Percentiles rank a stretch among this genome's conserved stretches.
These are phyloP conservation scores for Craterostigma plantagineum DNA, from an alignment of 257 asterid genomes.

Conservation along the genomic window DNA sequence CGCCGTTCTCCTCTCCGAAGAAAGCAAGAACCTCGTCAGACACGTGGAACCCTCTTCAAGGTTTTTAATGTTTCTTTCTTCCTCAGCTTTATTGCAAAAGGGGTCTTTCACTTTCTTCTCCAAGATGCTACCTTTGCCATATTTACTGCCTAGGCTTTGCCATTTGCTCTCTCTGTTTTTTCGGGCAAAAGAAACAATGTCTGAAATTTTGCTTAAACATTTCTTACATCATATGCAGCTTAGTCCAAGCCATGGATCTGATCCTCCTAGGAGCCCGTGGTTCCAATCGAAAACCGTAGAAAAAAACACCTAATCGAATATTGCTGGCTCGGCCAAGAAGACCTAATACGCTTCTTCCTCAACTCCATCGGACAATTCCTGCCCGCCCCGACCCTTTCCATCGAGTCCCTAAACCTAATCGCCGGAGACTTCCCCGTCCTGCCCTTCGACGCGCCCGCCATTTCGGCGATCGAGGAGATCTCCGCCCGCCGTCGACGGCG, in stretches of 20 bases:
- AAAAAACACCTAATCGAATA: slow-evolving; percentile 10
- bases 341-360: slow-evolving; percentile 40
- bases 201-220: too few relatives aligned
- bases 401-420: slow-evolving; percentile 35
- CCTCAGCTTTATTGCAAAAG: too few relatives aligned
- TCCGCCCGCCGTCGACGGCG: too few relatives aligned
- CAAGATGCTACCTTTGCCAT: too few relatives aligned
- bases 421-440: slow-evolving; percentile 16
- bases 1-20: too few relatives aligned
- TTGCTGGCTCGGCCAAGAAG: slow-evolving; percentile 75
- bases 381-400: slow-evolving; percentile 36
- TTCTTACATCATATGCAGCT: too few relatives aligned
- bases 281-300: background rate
- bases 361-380: slow-evolving; percentile 53
- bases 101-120: too few relatives aligned
- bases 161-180: too few relatives aligned
- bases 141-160: too few relatives aligned
- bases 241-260: slow-evolving; percentile 1
- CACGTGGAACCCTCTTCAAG: slow-evolving; percentile 60
- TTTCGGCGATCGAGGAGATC: background rate
- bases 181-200: too few relatives aligned
- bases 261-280: slow-evolving; percentile 1
- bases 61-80: slow-evolving; percentile 9
- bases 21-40: slow-evolving; percentile 8
- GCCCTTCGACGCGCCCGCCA: slow-evolving; percentile 16